Percentiles rank a stretch among this genome's conserved stretches.
Evolutionary conservation across 2,329 filamentous ascomycete genomes (phyloP).

Genomic region (Acarospora socialis): DNA sequence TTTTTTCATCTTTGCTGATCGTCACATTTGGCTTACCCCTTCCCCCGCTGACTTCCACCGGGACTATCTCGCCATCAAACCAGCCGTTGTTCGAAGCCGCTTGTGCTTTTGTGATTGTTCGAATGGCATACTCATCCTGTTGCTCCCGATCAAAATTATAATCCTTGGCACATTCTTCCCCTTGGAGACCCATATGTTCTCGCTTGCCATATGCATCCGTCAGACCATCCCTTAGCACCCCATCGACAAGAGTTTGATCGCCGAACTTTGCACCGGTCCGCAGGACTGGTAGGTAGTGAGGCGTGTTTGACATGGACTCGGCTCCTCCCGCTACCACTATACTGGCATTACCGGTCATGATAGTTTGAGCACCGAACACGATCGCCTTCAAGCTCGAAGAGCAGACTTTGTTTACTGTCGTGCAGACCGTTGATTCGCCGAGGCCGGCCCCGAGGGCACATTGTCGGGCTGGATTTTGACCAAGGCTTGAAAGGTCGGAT

Average conservation of each 20-base stretch:
- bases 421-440: constrained; percentile 63
- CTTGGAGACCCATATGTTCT: constrained; percentile 91
- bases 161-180: constrained; percentile 80
- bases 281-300: constrained; percentile 83
- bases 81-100: constrained; percentile 65
- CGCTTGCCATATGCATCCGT: constrained; percentile 84
- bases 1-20: constrained; percentile 63
- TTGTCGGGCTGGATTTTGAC: constrained; percentile 92
- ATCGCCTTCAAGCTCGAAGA: constrained; percentile 90
- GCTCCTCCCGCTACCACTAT: constrained; percentile 88
- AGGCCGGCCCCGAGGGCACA: constrained; percentile 84
- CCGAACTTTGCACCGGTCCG: constrained; percentile 88
- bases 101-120: constrained; percentile 86
- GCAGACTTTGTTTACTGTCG: constrained; percentile 98
- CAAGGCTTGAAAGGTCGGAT: constrained; percentile 49
- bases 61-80: constrained; percentile 77
- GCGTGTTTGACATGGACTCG: constrained; percentile 97
- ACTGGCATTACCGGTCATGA: constrained; percentile 88
- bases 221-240: constrained; percentile 84
- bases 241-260: constrained; percentile 76
- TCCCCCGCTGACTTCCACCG: constrained; percentile 73
- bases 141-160: constrained; percentile 67
- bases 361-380: constrained; percentile 88
- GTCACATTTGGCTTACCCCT: constrained; percentile 76
- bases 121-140: constrained; percentile 93